Evolutionary conservation across 2,329 filamentous ascomycete species (phyloP).

Genomic region (Corinectria fuckeliana): DNA sequence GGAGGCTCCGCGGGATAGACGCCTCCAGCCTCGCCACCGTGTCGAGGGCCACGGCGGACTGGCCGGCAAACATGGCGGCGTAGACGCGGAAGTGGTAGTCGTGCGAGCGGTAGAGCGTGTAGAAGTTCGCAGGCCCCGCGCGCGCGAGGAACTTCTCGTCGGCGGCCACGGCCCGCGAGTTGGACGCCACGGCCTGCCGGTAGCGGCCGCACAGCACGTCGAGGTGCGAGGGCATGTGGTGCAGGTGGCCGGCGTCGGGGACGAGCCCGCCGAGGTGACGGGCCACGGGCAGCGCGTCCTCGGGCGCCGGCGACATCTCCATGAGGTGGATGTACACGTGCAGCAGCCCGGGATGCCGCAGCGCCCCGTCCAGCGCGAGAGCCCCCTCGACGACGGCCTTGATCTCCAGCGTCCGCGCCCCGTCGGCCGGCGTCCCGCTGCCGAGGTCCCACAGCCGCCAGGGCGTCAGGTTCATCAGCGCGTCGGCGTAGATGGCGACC

Average conservation of each 20-base stretch:
- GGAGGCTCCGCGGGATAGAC: slow-evolving; percentile 66
- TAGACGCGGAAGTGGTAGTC: slow-evolving; percentile 79
- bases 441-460: slow-evolving; percentile 53
- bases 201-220: slow-evolving; percentile 75
- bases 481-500: slow-evolving; percentile 47
- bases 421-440: slow-evolving; percentile 40
- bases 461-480: slow-evolving; percentile 56
- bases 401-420: slow-evolving; percentile 39
- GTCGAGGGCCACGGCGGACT: slow-evolving; percentile 66
- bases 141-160: slow-evolving; percentile 70
- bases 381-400: slow-evolving; percentile 49
- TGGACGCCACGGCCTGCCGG: slow-evolving; percentile 68
- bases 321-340: slow-evolving; percentile 80
- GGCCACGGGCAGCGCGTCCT: slow-evolving; percentile 65
- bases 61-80: slow-evolving; percentile 77
- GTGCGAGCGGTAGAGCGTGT: slow-evolving; percentile 77
- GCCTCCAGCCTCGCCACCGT: slow-evolving; percentile 65
- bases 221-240: slow-evolving; percentile 80
- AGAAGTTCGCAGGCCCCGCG: slow-evolving; percentile 72
- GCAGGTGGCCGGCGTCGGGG: slow-evolving; percentile 72
- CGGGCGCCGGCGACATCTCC: slow-evolving; percentile 74
- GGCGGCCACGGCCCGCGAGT: slow-evolving; percentile 68
- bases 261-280: slow-evolving; percentile 68
- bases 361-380: slow-evolving; percentile 47
- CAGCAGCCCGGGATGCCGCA: slow-evolving; percentile 74